Evolutionary conservation across 2,329 filamentous ascomycete genomes (phyloP), one percentile per base, ranked within the genome.

Genomic region (Diaporthe capsici): DNA sequence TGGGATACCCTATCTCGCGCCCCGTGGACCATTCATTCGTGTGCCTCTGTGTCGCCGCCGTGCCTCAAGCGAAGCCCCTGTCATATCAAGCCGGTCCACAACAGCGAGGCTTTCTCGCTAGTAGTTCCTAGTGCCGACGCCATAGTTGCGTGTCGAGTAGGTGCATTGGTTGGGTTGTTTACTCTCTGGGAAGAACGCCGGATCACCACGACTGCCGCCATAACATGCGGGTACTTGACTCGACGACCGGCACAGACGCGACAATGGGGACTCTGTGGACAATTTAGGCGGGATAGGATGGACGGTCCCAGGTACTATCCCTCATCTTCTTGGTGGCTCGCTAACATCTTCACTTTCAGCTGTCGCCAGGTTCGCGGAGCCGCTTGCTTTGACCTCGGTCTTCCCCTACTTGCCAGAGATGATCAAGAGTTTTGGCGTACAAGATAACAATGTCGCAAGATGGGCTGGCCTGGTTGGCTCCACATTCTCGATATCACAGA

Each of bases 391-490:
- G 79, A 95, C 93, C 20, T 94, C 92, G 34, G 91, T 94, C 78
- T 92, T 92, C 76, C 93, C 93, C 82, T 90, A 88, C 79, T 88
- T 93, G 78, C 94, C 94, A 15, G 94, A 96, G 84, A 97, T 98
- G 94, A 94, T 98, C 74, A 90, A 92, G 79, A 93, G 92, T 82
- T 95, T 97, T 78, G 92, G 93, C 13, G 87, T 97, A 22, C 88
- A 90, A 10, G 89, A 92, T 78, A 90, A 93, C 79, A 88, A 95
- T 60, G 90, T 98, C 34, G 94, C 94, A 57, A 93, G 92, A 86
- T 96, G 94, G 93, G 94, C 93, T n/a, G 94, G 94, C 71, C 85
- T 95, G 74, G 93, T 92, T 7, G 92, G 92, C 1, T 92, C 93
- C 58, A 88, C 92, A 77, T 95, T 95, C 83, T 94, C 94, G 3